Conservation (phyloP, 108 stramenopile genomes). For the Skeletonema menzelii region DNA sequence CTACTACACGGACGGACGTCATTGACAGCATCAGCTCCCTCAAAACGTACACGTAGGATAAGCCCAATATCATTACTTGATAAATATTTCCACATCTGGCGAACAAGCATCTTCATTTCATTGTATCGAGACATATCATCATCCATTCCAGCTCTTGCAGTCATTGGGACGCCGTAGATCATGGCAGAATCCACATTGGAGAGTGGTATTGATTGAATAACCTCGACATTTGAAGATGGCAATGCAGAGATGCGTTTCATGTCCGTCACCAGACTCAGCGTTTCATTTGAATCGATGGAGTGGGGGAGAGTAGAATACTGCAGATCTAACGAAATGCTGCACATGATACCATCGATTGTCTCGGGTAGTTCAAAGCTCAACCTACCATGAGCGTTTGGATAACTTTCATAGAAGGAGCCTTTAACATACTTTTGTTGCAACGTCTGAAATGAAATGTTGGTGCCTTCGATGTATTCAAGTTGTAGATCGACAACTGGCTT, state of each 20-base stretch:
- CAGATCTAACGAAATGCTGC: conserved; percentile 41
- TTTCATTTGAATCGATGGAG: conserved; percentile 29
- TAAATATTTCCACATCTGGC: conserved; percentile 46
- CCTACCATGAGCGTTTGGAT: conserved; percentile 18
- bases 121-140: conserved; percentile 36
- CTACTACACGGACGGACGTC: not conserved
- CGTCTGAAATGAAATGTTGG: conserved; percentile 28
- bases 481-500: conserved; percentile 17
- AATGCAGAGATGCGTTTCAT: conserved; percentile 27
- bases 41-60: conserved; percentile 25
- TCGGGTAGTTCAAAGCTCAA: conserved; percentile 46
- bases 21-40: not conserved
- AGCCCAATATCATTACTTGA: conserved; percentile 35
- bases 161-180: conserved; percentile 50
- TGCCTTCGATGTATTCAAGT: conserved; percentile 45
- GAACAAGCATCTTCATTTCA: conserved; percentile 48
- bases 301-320: conserved; percentile 33
- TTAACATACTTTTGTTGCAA: conserved; percentile 34
- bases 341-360: conserved; percentile 41
- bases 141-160: conserved; percentile 37
- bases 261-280: conserved; percentile 33
- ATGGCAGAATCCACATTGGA: conserved; percentile 39
- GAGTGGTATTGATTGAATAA: conserved; percentile 42
- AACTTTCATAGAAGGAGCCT: conserved; percentile 26
- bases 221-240: conserved; percentile 35